These are phyloP conservation scores for Entelexis paramagnoliae DNA, from an alignment of 1,139 yeast species.

Conservation along the genomic window DNA sequence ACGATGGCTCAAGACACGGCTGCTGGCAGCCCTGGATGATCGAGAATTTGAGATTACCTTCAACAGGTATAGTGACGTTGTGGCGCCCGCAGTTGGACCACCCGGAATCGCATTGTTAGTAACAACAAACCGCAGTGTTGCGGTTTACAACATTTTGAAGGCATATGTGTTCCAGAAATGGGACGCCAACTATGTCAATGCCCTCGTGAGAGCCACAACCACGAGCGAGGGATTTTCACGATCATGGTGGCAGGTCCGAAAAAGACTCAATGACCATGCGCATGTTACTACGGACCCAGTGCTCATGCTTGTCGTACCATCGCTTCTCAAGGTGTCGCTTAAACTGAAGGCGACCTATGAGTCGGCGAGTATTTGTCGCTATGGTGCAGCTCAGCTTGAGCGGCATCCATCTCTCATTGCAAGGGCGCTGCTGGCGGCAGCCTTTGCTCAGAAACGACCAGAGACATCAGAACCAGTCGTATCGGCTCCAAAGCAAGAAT, in stretches of 20 bases:
- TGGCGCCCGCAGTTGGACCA: neutral
- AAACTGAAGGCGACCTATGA: conserved; percentile 18
- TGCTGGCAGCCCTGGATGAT: conserved; percentile 11
- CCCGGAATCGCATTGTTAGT: neutral
- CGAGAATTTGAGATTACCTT: neutral
- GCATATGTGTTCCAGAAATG: neutral
- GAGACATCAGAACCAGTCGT: conserved; percentile 5
- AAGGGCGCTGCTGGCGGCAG: conserved; percentile 23
- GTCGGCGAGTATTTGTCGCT: conserved; percentile 16
- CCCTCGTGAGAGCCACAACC: neutral
- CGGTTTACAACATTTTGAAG: neutral
- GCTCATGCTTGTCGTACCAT: neutral
- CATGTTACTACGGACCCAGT: neutral
- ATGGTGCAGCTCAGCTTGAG: neutral
- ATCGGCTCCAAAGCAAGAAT: conserved; percentile 5
- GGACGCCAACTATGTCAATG: neutral
- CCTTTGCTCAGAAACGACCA: conserved; percentile 22
- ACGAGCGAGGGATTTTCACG: neutral
- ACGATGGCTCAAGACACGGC: conserved; percentile 14
- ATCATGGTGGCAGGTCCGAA: neutral
- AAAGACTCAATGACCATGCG: neutral
- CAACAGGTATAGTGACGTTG: neutral
- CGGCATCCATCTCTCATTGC: conserved; percentile 11
- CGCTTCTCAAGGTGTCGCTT: conserved; percentile 16
- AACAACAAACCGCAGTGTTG: neutral